phyloP scores from a whole-genome alignment of 140 eudicot genomes.

The Stevia rebaudiana region DNA sequence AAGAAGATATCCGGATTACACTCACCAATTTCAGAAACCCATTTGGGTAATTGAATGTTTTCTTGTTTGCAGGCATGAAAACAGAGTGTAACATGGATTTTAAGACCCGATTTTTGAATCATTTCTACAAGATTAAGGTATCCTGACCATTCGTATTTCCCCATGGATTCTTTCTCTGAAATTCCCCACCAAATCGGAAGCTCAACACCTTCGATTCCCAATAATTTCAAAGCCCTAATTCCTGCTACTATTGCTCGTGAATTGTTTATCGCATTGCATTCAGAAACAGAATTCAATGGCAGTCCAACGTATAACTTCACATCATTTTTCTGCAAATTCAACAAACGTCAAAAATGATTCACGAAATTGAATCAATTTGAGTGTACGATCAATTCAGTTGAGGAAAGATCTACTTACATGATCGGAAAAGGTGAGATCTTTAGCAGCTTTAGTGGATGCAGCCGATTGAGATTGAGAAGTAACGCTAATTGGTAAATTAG shows the following conservation, averaged over 20 bases:
- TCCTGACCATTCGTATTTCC: constrained; percentile 76
- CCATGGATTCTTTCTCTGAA: constrained; percentile 57
- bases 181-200: constrained; percentile 83
- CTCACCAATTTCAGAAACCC: constrained; percentile 61
- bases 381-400: too few relatives aligned
- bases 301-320: constrained; percentile 68
- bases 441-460: constrained; percentile 18
- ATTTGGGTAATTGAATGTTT: constrained; percentile 55
- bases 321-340: constrained; percentile 42
- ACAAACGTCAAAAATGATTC: constrained; percentile 6
- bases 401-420: constrained; percentile 37
- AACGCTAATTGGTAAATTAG: constrained; percentile 27
- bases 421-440: constrained; percentile 8
- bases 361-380: neutral
- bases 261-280: constrained; percentile 39
- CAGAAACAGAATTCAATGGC: constrained; percentile 62
- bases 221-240: constrained; percentile 60
- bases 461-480: constrained; percentile 17
- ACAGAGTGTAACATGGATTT: constrained; percentile 67
- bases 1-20: constrained; percentile 56
- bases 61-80: constrained; percentile 58
- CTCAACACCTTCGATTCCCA: constrained; percentile 88
- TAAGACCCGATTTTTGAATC: constrained; percentile 61
- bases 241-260: constrained; percentile 72
- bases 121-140: constrained; percentile 61